Base-by-base conservation (phyloP, 2,329 filamentous ascomycete species). In the Byssoonygena ceratinophila region DNA sequence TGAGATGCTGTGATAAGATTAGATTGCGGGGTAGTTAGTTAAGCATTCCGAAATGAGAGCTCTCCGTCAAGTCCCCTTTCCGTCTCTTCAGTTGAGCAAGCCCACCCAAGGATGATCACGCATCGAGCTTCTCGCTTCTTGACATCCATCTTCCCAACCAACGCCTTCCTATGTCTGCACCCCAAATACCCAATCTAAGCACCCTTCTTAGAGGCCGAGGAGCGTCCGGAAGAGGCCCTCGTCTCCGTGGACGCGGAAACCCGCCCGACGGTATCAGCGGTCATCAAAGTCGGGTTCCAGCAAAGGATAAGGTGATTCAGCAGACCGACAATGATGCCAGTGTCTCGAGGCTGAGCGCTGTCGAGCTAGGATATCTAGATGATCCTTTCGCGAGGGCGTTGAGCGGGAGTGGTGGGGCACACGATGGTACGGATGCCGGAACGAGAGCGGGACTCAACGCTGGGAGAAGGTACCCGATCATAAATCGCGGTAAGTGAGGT, bases 241-340 rank as follows among this genome's bases (percentile, higher is more conserved):
- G 73, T 71, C 43, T 68, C 65, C 56, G 66, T 63, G 50, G 53
- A 56, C 60, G 55, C 31, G 49, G 53, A 22, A 40, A 54, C 46
- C 49, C 55, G 47, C 18, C 49, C 16, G 55, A 29, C n/a, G 2
- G 61, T 4, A 54, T 55, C 25, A 43, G 20, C 25, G 58, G 23
- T 8, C 41, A 20, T 27, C 34, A 62, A 20, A n/a, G 31, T 4
- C 31, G 34, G 18, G 20, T 43, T 9, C 40, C 37, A 11, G 65
- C 66, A 46, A 82, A 83, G 59, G 90, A 97, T 68, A 74, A 77
- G 54, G 79, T 84, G 37, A 83, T 98, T 53, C 91, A 94, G 68
- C 82, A 83, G 57, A 98, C 92, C 2, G 92, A 98, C 69, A 83
- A 83, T 55, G 92, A 98, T 72, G 92, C 92, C 23, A 87, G 87